Evolutionary conservation across 2,329 filamentous ascomycete genomes (phyloP), one percentile per base, ranked within the genome.

Genomic region (Plectosphaerella cucumerina): DNA sequence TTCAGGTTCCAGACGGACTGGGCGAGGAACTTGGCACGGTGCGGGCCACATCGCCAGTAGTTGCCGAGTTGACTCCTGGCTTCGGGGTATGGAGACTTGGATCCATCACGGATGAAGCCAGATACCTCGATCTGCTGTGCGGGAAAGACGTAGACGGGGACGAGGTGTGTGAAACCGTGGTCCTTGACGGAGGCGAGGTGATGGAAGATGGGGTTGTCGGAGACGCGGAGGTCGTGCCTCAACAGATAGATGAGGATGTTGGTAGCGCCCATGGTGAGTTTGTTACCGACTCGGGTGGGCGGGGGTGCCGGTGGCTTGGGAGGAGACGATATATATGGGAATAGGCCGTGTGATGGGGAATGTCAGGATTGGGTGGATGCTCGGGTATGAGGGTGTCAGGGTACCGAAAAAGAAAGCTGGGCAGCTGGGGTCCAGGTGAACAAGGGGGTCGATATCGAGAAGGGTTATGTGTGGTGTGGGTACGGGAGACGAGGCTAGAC

Each of bases 1-100:
- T 90, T 90, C 54, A 92, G 49, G 60, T 89, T 82, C 86, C 85
- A 90, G 0, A 90, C 78, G 31, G 82, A 83, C 64, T 93, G 79
- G 0, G 83, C 84, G 26, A 89, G 68, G 63, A 92, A 93, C 63
- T 82, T 86, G 49, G 82, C 82, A 34, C 89, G 78, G 59, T 88
- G 81, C 5, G 82, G 83, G 3, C 89, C 88, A 59, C 86, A 90
- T 62, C 88, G 75, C 85, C 86, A 90, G 62, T 89, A 88, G 1
- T 75, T 72, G 12, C 78, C 86, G 4, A 87, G 69, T n/a, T 74
- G 65, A 58, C 86, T 89, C 51, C 79, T 75, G 4, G 88, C 86
- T 60, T 84, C 80, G 0, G 84, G 84, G 55, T 87, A 91, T 0
- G 89, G 89, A 6, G 78, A 87, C 46, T 72, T 68, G 46, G 68